Percentiles rank a stretch among this genome's conserved stretches.
Conservation (phyloP, 2,329 filamentous ascomycete genomes). For the Aschersonia sp. region DNA sequence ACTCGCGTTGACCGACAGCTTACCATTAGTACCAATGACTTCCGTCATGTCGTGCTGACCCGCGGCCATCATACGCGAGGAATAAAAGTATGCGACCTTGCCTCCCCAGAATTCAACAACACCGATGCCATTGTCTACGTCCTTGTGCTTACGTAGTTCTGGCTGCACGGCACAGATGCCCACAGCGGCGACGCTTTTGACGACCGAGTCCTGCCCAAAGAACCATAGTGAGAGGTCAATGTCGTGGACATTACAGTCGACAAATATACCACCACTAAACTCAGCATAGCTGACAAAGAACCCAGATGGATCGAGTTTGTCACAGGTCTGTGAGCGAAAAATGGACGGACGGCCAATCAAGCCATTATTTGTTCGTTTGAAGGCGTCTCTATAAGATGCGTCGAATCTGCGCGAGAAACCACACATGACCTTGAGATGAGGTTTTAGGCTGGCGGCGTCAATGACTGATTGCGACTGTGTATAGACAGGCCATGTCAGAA, state of each 20-base stretch:
- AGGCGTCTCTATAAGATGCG: constrained; percentile 47
- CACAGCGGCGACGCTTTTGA: constrained; percentile 15
- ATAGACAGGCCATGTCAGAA: neutral
- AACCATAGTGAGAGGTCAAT: constrained; percentile 29
- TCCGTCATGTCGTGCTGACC: constrained; percentile 55
- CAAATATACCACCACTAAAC: constrained; percentile 53
- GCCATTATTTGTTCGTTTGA: constrained; percentile 33
- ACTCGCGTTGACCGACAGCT: constrained; percentile 44
- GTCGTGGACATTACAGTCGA: constrained; percentile 58
- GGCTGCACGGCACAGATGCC: constrained; percentile 18
- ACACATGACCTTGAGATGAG: constrained; percentile 48
- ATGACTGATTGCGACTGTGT: constrained; percentile 43
- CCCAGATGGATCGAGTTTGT: constrained; percentile 49
- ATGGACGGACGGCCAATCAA: constrained; percentile 45
- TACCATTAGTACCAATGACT: constrained; percentile 52
- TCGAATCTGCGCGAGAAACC: constrained; percentile 37
- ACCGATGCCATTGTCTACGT: constrained; percentile 24
- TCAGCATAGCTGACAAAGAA: constrained; percentile 56
- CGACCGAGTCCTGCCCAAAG: constrained; percentile 15
- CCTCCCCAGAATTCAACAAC: constrained; percentile 52
- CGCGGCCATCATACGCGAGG: constrained; percentile 52
- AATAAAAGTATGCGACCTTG: constrained; percentile 51
- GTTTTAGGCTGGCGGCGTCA: constrained; percentile 37
- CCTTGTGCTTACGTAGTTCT: constrained; percentile 16
- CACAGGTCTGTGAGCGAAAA: constrained; percentile 52